These are phyloP conservation scores for Metroxylon sagu DNA, from an alignment of 176 grass and related monocot genomes.

Conservation along the genomic window DNA sequence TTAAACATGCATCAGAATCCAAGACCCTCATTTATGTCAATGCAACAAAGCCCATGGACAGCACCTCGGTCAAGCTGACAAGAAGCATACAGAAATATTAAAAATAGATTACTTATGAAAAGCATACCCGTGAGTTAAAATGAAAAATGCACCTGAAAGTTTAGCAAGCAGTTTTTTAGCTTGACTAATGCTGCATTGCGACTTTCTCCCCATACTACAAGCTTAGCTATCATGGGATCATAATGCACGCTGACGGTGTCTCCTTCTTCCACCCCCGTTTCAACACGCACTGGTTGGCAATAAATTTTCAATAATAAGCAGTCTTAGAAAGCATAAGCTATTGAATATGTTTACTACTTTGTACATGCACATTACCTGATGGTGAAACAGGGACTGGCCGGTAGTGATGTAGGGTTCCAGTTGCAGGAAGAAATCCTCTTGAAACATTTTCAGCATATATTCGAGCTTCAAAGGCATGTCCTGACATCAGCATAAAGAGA, in stretches of 20 bases:
- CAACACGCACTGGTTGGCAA: slow-evolving; percentile 68
- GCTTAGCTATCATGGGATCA: slow-evolving; percentile 99
- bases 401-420: slow-evolving; percentile 84
- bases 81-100: not conserved
- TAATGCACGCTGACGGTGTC: slow-evolving; percentile 95
- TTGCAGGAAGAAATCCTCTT: slow-evolving; percentile 93
- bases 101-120: not conserved
- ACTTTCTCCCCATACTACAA: slow-evolving; percentile 90
- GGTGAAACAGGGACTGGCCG: slow-evolving; percentile 40
- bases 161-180: slow-evolving; percentile 69
- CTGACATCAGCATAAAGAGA: slow-evolving; percentile 21
- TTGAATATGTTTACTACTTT: slow-evolving; percentile 14
- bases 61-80: too few relatives aligned
- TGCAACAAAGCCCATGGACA: too few relatives aligned
- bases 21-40: too few relatives aligned
- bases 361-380: slow-evolving; percentile 35
- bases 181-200: slow-evolving; percentile 73
- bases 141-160: slow-evolving; percentile 65
- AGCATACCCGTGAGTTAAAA: not conserved
- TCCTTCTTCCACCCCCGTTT: slow-evolving; percentile 98
- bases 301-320: too few relatives aligned
- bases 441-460: slow-evolving; percentile 99
- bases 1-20: too few relatives aligned
- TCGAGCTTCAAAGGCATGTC: slow-evolving; percentile 93
- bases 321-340: too few relatives aligned